Base-by-base conservation (phyloP, 306 rosid species). In the Prunus mume region DNA sequence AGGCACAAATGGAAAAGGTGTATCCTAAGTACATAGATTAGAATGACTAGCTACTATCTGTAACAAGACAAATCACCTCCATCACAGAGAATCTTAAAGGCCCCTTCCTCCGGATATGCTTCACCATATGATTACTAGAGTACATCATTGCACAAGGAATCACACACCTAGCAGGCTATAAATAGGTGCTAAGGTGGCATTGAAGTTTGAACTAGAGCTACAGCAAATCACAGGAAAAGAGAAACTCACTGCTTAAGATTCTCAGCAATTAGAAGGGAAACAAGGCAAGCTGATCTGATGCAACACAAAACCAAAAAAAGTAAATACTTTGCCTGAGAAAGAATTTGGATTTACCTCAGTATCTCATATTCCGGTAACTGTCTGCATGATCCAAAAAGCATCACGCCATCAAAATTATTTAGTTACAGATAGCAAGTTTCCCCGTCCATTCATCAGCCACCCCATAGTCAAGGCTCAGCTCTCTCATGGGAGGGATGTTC, bases 401-500 rank as follows among this genome's bases (percentile, higher is more conserved):
- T 9, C 77, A 66, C 57, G 24, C 80, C 41, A 66, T 76, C 79
- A 80, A 81, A 74, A 77, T 43, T 24, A 63, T 56, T 92, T 87
- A 91, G 89, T 83, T 88, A 85, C 96, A 88, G 76, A 95, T 89
- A 28, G 96, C 80, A 55, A 91, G 91, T 77, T 91, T 92, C 49
- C 81, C 91, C 18, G 89, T 79, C 80, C 79, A 81, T 71, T 88
- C 98, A 80, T 89, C 96, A 83, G 90, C 88, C 76, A 92, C 91
- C 30, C 99, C 99, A 51, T 95, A 95, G 75, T 95, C 99, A 83
- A 95, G 93, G 88, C 99, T 90, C 62, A 95, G 88, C 88, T 95
- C 99, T 85, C 99, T 90, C 93, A 95, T 64, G 62, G 99, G 99
- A 79, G 99, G 99, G 81, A 95, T 90, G 84, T 85, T 95, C 85